Evolutionary conservation across 2,329 filamentous ascomycete species (phyloP).

Genomic region (Apiospora hydei): DNA sequence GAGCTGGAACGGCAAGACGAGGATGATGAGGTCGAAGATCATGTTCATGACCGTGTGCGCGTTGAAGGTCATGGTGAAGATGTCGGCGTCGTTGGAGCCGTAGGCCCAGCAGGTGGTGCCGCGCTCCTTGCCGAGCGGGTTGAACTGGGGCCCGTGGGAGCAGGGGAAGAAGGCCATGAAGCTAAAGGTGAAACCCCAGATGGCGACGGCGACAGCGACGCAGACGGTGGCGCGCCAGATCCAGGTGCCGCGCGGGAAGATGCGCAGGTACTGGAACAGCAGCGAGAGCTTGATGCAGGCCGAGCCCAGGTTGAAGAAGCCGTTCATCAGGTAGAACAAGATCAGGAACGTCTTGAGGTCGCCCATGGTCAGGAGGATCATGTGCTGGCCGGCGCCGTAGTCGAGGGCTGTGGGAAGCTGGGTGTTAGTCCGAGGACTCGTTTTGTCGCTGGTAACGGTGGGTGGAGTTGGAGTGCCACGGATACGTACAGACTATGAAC

Average conservation of each 20-base stretch:
- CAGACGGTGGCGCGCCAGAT: constrained; percentile 35
- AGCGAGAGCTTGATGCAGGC: constrained; percentile 45
- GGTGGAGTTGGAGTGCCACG: not conserved
- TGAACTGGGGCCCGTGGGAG: constrained; percentile 42
- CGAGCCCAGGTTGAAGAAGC: constrained; percentile 24
- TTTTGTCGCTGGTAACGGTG: no score
- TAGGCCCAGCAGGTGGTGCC: constrained; percentile 32
- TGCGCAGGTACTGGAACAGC: constrained; percentile 46
- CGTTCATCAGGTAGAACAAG: constrained; percentile 27
- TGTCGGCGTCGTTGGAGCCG: constrained; percentile 30
- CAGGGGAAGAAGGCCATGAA: constrained; percentile 42
- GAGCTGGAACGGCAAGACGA: constrained; percentile 34
- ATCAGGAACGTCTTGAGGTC: constrained; percentile 24
- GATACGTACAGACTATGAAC: constrained; percentile 32
- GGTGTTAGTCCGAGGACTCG: not conserved
- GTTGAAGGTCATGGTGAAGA: constrained; percentile 34
- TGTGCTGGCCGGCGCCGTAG: constrained; percentile 26
- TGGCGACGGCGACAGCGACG: constrained; percentile 35
- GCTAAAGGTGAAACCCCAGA: constrained; percentile 43
- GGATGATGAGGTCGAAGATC: constrained; percentile 35
- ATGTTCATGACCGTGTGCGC: constrained; percentile 37
- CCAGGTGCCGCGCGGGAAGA: constrained; percentile 38
- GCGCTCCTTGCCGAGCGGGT: constrained; percentile 33
- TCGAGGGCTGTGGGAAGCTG: constrained; percentile 7
- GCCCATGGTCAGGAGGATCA: constrained; percentile 25